phyloP scores from a whole-genome alignment of 129 eudicot genomes.

The Lactuca saligna region DNA sequence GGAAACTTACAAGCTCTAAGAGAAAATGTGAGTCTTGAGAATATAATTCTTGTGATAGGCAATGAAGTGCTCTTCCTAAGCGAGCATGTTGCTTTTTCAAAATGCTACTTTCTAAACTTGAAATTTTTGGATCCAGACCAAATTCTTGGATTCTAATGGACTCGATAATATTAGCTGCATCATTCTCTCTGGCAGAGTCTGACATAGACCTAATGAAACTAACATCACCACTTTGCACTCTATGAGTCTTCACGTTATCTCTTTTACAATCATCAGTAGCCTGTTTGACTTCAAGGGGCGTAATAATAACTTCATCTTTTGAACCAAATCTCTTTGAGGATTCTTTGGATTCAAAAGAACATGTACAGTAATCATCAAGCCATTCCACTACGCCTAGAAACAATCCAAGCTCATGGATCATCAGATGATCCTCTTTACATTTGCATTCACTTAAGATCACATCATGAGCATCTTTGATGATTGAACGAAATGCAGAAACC shows the following conservation, averaged over 20 bases:
- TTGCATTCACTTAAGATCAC: slow-evolving; percentile 64
- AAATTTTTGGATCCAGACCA: slow-evolving; percentile 64
- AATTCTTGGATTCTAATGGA: slow-evolving; percentile 85
- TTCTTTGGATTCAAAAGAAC: slow-evolving; percentile 25
- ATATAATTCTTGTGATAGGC: slow-evolving; percentile 92
- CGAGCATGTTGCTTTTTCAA: slow-evolving; percentile 96
- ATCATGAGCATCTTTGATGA: slow-evolving; percentile 51
- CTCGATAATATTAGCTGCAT: slow-evolving; percentile 55
- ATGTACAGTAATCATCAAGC: slow-evolving; percentile 52
- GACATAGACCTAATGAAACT: slow-evolving; percentile 17
- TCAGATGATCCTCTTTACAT: slow-evolving; percentile 51
- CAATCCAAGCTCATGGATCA: slow-evolving; percentile 83
- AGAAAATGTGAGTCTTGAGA: slow-evolving; percentile 97
- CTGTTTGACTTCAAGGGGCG: slow-evolving; percentile 26
- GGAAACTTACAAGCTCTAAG: slow-evolving; percentile 68
- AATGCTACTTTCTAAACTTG: slow-evolving; percentile 50
- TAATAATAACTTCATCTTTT: slow-evolving; percentile 8
- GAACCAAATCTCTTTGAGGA: slow-evolving; percentile 25
- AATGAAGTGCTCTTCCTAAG: slow-evolving; percentile 95
- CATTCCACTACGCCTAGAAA: slow-evolving; percentile 78
- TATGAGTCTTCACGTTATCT: slow-evolving; percentile 16
- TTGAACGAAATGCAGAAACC: slow-evolving; percentile 55
- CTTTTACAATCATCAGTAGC: slow-evolving; percentile 17
- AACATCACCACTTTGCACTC: slow-evolving; percentile 20
- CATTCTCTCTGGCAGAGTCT: slow-evolving; percentile 30